phyloP scores from a whole-genome alignment of 2,329 filamentous ascomycete genomes.

The Pseudohalonectria lignicola region DNA sequence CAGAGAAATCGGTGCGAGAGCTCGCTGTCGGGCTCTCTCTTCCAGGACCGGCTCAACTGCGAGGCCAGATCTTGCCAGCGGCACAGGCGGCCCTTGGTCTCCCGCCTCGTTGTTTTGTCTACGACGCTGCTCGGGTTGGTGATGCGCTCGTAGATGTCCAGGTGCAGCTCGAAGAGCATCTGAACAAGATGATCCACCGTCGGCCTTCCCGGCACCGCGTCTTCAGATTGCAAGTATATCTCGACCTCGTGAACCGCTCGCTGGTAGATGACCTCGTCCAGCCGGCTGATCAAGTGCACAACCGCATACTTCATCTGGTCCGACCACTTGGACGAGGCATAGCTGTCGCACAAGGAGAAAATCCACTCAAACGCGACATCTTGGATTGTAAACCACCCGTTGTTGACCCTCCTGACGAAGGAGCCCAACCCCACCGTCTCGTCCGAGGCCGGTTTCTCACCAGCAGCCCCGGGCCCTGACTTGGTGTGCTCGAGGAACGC shows the following conservation, averaged over 20 bases:
- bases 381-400: constrained; percentile 39
- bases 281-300: constrained; percentile 42
- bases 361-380: constrained; percentile 52
- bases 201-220: constrained; percentile 6
- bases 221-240: constrained; percentile 6
- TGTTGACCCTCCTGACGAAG: constrained; percentile 39
- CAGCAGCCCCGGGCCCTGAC: constrained; percentile 34
- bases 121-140: constrained; percentile 45
- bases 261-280: constrained; percentile 40
- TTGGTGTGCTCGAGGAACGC: constrained; percentile 56
- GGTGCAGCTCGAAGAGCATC: constrained; percentile 50
- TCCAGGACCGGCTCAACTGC: constrained; percentile 26
- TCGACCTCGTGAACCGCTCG: constrained; percentile 28
- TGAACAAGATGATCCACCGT: constrained; percentile 34
- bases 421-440: constrained; percentile 37
- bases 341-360: constrained; percentile 35
- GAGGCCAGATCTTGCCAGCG: constrained; percentile 42
- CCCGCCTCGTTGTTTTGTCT: constrained; percentile 33
- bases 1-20: constrained; percentile 44
- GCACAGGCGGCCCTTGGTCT: constrained; percentile 36
- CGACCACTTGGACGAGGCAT: constrained; percentile 44
- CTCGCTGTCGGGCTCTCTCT: constrained; percentile 21
- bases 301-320: constrained; percentile 44
- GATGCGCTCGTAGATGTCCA: constrained; percentile 49
- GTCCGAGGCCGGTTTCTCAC: constrained; percentile 35